Percentiles rank a stretch among this genome's conserved stretches.
Evolutionary conservation across 306 rosid genomes (phyloP).

Genomic region (Rosa chinensis): DNA sequence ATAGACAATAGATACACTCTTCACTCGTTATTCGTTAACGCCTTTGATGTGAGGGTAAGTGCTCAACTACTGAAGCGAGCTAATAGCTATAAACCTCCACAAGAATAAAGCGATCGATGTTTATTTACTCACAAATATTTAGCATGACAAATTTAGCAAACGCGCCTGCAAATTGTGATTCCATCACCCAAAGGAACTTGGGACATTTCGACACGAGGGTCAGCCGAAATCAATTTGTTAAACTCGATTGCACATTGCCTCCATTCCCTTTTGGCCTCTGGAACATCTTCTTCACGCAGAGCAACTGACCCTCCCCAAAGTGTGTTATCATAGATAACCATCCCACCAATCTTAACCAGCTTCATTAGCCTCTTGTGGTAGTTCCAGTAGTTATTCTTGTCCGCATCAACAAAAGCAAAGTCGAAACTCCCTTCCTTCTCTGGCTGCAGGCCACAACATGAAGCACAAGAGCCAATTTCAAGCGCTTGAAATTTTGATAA

Average conservation of each 20-base stretch:
- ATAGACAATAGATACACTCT: background rate
- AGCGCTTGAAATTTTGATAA: background rate
- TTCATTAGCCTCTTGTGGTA: conserved; percentile 53
- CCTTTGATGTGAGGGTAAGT: background rate
- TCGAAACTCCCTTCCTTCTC: conserved; percentile 47
- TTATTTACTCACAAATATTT: background rate
- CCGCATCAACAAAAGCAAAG: conserved; percentile 58
- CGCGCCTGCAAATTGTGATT: conserved; percentile 47
- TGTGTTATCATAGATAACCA: conserved; percentile 53
- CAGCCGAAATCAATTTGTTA: background rate
- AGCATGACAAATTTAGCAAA: background rate
- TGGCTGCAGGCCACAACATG: conserved; percentile 32
- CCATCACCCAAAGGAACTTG: conserved; percentile 54
- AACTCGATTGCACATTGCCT: background rate
- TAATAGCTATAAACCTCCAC: background rate
- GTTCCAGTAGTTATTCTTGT: conserved; percentile 50
- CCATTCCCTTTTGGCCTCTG: background rate
- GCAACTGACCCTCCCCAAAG: conserved; percentile 47
- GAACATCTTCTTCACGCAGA: background rate
- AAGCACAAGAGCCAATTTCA: background rate
- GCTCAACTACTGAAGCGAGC: background rate
- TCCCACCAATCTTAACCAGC: conserved; percentile 52
- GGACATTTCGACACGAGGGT: conserved; percentile 34
- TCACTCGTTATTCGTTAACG: background rate
- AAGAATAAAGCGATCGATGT: background rate